phyloP scores from a whole-genome alignment of 139 green algal species.

The Chlorella vulgaris region DNA sequence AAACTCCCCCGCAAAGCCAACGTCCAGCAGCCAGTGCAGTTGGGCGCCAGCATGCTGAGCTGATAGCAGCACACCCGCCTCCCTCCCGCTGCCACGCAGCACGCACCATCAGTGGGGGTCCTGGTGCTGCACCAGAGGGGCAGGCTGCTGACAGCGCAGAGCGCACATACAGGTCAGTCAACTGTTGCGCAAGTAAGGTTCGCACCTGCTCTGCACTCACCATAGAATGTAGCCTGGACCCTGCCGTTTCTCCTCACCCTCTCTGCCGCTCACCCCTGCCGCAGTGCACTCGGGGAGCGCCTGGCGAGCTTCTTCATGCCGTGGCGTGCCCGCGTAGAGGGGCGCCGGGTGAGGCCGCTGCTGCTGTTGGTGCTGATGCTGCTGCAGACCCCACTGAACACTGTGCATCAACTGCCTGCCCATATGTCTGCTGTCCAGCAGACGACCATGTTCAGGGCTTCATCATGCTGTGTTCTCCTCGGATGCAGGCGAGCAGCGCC shows the following conservation, averaged over 20 bases:
- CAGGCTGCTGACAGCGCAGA: not conserved
- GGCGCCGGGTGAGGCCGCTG: not conserved
- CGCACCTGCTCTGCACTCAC: too few species aligned
- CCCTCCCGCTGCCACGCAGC: not conserved
- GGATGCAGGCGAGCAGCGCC: not conserved
- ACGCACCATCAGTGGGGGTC: not conserved
- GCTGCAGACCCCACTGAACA: not conserved
- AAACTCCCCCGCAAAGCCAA: too few species aligned
- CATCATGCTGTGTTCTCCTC: not conserved
- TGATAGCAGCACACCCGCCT: too few species aligned
- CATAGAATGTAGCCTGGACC: too few species aligned
- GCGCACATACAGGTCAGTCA: not conserved
- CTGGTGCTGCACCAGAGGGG: not conserved
- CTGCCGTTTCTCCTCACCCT: not conserved
- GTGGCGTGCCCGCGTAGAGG: not conserved
- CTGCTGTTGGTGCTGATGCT: not conserved
- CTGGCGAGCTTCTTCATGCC: constrained; percentile 23
- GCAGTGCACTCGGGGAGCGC: constrained; percentile 12
- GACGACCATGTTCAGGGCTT: too few species aligned
- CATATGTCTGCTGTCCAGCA: not conserved
- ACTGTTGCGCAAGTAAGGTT: too few species aligned
- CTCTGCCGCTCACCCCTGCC: not conserved
- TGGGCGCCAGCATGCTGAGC: too few species aligned
- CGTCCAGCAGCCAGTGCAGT: too few species aligned
- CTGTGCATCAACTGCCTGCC: not conserved